Evolutionary conservation across 2,329 filamentous ascomycete genomes (phyloP).

Genomic region (Botrytis fragariae): DNA sequence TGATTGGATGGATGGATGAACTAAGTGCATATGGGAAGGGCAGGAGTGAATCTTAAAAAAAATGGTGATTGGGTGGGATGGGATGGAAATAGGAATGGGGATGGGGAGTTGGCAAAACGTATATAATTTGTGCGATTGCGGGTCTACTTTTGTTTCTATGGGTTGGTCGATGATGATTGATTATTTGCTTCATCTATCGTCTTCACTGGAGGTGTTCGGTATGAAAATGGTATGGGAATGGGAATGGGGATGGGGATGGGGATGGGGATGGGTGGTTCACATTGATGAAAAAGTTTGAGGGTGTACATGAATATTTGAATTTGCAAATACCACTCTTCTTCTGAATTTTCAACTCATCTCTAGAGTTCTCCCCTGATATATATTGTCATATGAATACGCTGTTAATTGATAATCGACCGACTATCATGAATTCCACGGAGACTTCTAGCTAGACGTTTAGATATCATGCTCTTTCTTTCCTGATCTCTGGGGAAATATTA

Average conservation of each 20-base stretch:
- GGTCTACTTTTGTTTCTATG: not conserved
- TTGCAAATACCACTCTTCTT: not conserved
- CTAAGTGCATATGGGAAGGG: slow-evolving; percentile 5
- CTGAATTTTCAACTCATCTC: not conserved
- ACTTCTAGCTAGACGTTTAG: not conserved
- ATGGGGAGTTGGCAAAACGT: slow-evolving; percentile 13
- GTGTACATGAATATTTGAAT: not conserved
- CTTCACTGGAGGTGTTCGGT: not conserved
- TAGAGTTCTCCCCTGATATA: not conserved
- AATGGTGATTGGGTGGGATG: not conserved
- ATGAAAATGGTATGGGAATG: not conserved
- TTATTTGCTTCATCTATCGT: not conserved
- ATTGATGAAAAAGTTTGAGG: slow-evolving; percentile 5
- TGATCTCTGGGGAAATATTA: not conserved
- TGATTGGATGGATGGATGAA: not conserved
- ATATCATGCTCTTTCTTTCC: not conserved
- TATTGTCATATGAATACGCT: not conserved
- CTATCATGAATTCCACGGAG: not conserved
- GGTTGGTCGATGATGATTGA: not conserved
- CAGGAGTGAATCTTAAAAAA: not conserved
- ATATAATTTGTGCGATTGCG: not conserved
- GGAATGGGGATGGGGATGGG: not conserved
- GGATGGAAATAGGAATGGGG: not conserved
- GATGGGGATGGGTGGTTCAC: not conserved
- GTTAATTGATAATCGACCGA: not conserved